These are phyloP conservation scores for Fusarium torreyae DNA, from an alignment of 2,329 filamentous ascomycete species.

Conservation along the genomic window DNA sequence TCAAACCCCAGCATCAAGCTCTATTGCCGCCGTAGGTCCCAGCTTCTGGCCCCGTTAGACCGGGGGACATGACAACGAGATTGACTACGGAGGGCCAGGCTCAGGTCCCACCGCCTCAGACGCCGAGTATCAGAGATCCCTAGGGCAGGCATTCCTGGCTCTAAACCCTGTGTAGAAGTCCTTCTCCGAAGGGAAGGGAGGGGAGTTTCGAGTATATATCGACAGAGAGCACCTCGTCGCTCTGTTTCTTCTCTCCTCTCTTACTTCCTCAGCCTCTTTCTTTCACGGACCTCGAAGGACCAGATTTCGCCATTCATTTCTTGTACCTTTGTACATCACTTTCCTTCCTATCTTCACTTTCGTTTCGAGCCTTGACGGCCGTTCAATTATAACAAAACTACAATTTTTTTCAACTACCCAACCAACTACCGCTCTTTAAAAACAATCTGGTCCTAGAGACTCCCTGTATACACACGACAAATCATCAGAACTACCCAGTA, in stretches of 20 bases:
- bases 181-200: conserved; percentile 14
- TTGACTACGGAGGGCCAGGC: conserved; percentile 32
- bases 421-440: conserved; percentile 40
- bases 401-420: conserved; percentile 31
- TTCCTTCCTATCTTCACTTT: conserved; percentile 48
- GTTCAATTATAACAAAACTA: conserved; percentile 34
- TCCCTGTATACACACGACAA: conserved; percentile 22
- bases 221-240: conserved; percentile 21
- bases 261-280: conserved; percentile 42
- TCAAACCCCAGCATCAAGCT: conserved; percentile 13
- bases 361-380: conserved; percentile 53
- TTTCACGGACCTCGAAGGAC: conserved; percentile 52
- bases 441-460: conserved; percentile 50
- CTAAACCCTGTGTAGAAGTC: conserved; percentile 44
- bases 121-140: conserved; percentile 33
- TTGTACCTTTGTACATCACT: conserved; percentile 50
- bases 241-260: neutral
- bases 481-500: conserved; percentile 2
- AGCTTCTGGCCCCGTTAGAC: conserved; percentile 7
- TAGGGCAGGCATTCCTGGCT: neutral
- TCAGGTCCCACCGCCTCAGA: conserved; percentile 23
- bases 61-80: conserved; percentile 25
- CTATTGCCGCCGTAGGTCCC: conserved; percentile 25
- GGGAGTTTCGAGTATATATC: conserved; percentile 42
- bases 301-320: conserved; percentile 53